A percentile compares a stretch with the other conserved stretches of the same genome.
Conservation (phyloP, 805 yeast species). For the Ogataea saltuana region DNA sequence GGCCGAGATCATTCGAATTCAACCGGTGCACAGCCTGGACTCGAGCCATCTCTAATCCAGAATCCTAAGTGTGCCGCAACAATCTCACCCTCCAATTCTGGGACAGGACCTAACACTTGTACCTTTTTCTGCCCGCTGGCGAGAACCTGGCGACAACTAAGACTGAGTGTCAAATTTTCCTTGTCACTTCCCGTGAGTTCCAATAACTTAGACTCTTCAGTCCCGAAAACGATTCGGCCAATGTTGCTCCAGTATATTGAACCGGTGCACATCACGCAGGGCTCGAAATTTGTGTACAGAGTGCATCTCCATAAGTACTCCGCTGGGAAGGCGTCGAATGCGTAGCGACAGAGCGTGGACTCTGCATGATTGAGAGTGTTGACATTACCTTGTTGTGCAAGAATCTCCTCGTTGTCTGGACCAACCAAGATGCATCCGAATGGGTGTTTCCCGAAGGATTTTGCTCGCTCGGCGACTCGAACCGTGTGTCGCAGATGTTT, state of each 20-base stretch:
- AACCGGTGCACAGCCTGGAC: too few species aligned
- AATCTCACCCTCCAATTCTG: conserved; percentile 24
- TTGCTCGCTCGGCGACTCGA: conserved; percentile 25
- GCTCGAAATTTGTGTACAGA: conserved; percentile 34
- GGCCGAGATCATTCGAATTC: background rate
- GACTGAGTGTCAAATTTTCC: conserved; percentile 32
- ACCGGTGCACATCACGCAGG: conserved; percentile 36
- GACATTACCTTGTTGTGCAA: conserved; percentile 31
- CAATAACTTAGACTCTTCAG: conserved; percentile 24
- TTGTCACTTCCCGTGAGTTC: conserved; percentile 27
- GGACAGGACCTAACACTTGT: conserved; percentile 31
- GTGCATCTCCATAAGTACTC: conserved; percentile 33
- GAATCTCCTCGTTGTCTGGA: conserved; percentile 26
- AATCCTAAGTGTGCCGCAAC: conserved; percentile 28
- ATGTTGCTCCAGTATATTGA: conserved; percentile 33
- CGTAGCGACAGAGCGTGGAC: conserved; percentile 26
- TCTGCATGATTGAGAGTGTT: conserved; percentile 36
- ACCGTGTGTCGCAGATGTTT: conserved; percentile 17
- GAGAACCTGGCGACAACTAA: conserved; percentile 26
- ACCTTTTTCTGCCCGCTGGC: conserved; percentile 31
- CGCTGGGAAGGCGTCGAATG: conserved; percentile 23
- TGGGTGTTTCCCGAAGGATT: conserved; percentile 29
- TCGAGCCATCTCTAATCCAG: conserved; percentile 20
- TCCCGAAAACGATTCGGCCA: conserved; percentile 32
- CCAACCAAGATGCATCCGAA: conserved; percentile 33